Evolutionary conservation across 1,139 yeast species (phyloP).

Genomic region (Geotrichum fermentans): DNA sequence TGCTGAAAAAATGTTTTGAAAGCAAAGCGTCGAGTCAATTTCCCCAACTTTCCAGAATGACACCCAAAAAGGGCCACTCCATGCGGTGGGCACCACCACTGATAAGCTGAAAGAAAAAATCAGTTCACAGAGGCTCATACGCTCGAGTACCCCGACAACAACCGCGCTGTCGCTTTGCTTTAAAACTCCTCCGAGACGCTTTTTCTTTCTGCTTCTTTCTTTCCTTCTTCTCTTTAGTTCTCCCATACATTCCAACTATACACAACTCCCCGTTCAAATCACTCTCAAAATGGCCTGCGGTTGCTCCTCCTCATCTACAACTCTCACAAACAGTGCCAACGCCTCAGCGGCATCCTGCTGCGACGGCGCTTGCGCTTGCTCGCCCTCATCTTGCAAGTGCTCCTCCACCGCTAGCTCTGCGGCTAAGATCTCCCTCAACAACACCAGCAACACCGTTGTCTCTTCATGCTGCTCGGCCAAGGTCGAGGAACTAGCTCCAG

Average conservation of each 20-base stretch:
- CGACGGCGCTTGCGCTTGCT: constrained; percentile 1
- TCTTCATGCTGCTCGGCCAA: constrained; percentile 8
- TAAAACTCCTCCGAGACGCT: too few species aligned
- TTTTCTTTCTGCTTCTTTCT: not conserved
- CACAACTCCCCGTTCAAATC: not conserved
- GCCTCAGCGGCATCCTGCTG: not conserved
- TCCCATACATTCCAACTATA: not conserved
- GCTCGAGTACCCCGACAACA: too few species aligned
- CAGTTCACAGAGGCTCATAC: too few species aligned
- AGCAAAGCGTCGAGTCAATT: too few species aligned
- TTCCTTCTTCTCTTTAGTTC: not conserved
- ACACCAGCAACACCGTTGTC: not conserved
- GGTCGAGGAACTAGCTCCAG: too few species aligned
- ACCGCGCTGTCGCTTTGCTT: too few species aligned
- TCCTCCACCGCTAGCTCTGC: not conserved
- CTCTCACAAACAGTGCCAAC: not conserved
- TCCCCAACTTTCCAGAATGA: too few species aligned
- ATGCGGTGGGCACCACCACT: too few species aligned
- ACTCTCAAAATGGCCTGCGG: constrained; percentile 6
- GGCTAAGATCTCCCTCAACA: constrained; percentile 1
- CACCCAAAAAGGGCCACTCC: too few species aligned
- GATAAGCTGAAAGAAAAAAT: too few species aligned
- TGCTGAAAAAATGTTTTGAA: too few species aligned
- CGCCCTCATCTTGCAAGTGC: constrained; percentile 1
- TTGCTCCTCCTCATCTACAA: not conserved